Conservation (phyloP, 495 filamentous ascomycete genomes). For the Polyplosphaeria fusca region DNA sequence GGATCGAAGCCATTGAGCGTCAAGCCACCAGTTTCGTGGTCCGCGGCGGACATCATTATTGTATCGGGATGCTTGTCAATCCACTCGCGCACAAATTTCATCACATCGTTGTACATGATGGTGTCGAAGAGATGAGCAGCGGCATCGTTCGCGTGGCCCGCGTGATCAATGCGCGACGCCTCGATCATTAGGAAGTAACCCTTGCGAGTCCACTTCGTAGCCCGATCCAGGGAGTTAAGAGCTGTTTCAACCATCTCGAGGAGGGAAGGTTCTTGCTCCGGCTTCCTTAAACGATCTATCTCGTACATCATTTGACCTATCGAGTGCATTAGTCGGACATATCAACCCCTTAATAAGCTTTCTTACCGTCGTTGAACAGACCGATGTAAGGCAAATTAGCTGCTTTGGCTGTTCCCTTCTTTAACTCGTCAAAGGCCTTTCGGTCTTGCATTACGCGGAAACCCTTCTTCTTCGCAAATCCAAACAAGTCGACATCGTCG, state of each 20-base stretch:
- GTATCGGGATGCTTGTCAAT: conserved; percentile 39
- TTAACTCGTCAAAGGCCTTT: conserved; percentile 33
- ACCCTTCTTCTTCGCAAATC: conserved; percentile 36
- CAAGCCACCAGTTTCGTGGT: conserved; percentile 42
- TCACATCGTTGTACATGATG: conserved; percentile 40
- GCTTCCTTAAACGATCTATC: conserved; percentile 35
- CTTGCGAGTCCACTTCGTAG: conserved; percentile 36
- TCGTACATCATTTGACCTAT: conserved; percentile 42
- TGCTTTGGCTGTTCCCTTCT: conserved; percentile 7
- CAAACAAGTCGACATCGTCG: conserved; percentile 38
- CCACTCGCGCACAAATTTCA: conserved; percentile 39
- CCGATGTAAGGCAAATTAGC: not conserved
- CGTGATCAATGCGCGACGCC: conserved; percentile 44
- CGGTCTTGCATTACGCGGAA: conserved; percentile 39
- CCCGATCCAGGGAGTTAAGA: conserved; percentile 37
- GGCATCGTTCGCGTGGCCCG: conserved; percentile 42
- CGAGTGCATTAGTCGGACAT: not conserved
- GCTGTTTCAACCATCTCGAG: conserved; percentile 41
- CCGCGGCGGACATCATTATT: conserved; percentile 40
- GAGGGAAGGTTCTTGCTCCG: conserved; percentile 33
- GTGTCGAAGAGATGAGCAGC: conserved; percentile 42
- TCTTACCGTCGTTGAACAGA: no score
- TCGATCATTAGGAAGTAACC: conserved; percentile 44
- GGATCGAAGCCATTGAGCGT: conserved; percentile 38
- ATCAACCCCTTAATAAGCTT: not conserved